These are phyloP conservation scores for Petrea volubilis DNA, from an alignment of 257 asterid genomes.

Conservation along the genomic window DNA sequence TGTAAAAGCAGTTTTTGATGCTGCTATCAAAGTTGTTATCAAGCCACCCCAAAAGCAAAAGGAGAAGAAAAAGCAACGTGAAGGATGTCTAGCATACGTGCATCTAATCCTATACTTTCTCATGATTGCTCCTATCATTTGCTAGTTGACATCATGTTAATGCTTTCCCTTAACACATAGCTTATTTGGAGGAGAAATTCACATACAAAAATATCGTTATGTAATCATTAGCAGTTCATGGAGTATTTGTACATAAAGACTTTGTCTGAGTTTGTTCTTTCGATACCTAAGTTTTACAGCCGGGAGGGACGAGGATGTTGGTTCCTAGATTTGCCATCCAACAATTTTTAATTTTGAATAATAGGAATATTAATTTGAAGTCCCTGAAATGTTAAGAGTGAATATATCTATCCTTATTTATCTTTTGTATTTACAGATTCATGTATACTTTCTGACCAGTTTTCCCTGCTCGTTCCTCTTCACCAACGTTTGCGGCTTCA, in stretches of 20 bases:
- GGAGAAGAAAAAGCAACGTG: conserved; percentile 68
- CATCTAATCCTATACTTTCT: conserved; percentile 9
- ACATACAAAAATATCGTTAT: too few relatives aligned
- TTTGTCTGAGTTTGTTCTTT: too few relatives aligned
- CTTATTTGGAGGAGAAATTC: too few relatives aligned
- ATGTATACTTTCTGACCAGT: too few relatives aligned
- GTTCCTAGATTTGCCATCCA: too few relatives aligned
- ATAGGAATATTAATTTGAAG: too few relatives aligned
- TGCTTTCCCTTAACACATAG: not conserved
- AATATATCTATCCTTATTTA: not conserved
- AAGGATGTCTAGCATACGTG: conserved; percentile 71
- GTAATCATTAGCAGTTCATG: too few relatives aligned
- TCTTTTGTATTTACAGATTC: not conserved
- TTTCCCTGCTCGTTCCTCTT: not conserved
- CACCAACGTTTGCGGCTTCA: not conserved
- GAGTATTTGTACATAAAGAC: too few relatives aligned
- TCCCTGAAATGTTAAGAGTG: not conserved
- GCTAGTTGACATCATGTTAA: not conserved
- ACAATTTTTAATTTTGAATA: too few relatives aligned
- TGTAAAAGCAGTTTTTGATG: conserved; percentile 90
- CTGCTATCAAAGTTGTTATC: conserved; percentile 85
- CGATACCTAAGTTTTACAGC: too few relatives aligned
- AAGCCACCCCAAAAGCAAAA: conserved; percentile 85
- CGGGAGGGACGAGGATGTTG: too few relatives aligned
- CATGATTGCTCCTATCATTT: not conserved